Conservation (phyloP, 352 stramenopile species). For the Phytophthora crassamura region DNA sequence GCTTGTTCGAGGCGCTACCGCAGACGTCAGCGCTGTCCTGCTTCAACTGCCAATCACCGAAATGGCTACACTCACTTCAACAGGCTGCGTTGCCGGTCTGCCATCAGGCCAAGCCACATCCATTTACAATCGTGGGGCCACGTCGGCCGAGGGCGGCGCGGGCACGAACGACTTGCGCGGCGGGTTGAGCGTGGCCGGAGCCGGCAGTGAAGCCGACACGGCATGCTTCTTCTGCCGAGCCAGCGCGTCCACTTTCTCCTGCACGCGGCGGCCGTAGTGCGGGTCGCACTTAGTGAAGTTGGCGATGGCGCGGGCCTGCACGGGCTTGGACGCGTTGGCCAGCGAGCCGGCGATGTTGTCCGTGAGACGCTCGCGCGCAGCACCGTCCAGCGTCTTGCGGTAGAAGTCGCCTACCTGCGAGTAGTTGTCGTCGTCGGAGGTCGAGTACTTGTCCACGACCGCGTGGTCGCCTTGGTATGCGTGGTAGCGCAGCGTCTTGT, state of each 20-base stretch:
- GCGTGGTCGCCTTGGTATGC: conserved; percentile 47
- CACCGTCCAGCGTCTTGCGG: conserved; percentile 76
- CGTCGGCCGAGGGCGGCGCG: conserved; percentile 55
- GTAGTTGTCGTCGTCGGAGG: conserved; percentile 91
- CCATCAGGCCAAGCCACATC: not conserved
- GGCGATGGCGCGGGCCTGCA: conserved; percentile 84
- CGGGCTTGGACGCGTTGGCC: conserved; percentile 76
- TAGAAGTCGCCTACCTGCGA: conserved; percentile 88
- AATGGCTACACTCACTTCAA: conserved; percentile 40
- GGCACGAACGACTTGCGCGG: conserved; percentile 63
- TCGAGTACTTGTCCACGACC: conserved; percentile 70
- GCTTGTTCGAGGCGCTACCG: not conserved
- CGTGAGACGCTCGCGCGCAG: conserved; percentile 76
- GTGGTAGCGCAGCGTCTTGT: conserved; percentile 34
- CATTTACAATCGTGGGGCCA: conserved; percentile 59
- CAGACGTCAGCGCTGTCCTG: not conserved
- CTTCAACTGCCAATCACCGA: conserved; percentile 4
- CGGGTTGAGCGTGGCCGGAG: conserved; percentile 61
- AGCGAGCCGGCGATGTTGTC: conserved; percentile 89
- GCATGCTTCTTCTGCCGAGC: conserved; percentile 27
- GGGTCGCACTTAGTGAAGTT: conserved; percentile 90
- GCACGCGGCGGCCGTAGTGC: conserved; percentile 84
- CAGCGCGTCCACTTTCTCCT: conserved; percentile 72
- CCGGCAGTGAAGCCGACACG: conserved; percentile 13
- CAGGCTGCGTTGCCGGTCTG: not conserved